phyloP scores from a whole-genome alignment of 2,329 filamentous ascomycete genomes.

The Nothopassalora personata region DNA sequence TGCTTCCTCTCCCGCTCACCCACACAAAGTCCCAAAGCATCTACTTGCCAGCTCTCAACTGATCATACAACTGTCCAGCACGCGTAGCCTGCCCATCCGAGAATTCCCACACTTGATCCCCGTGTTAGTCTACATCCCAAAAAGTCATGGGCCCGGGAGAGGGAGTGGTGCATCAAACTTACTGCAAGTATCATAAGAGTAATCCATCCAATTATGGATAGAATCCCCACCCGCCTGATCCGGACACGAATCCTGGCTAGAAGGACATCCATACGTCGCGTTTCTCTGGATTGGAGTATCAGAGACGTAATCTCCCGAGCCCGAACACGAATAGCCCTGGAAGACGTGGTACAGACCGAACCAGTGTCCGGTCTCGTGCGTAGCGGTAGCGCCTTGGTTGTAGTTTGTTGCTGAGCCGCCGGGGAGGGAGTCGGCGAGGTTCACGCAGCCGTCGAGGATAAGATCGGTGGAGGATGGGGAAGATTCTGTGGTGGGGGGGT shows the following conservation, averaged over 20 bases:
- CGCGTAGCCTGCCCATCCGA: constrained; percentile 11
- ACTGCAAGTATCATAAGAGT: constrained; percentile 15
- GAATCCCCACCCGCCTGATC: constrained; percentile 37
- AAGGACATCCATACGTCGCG: constrained; percentile 47
- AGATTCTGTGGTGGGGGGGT: constrained; percentile 22
- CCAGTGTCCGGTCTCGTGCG: constrained; percentile 40
- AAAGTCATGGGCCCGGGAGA: no score
- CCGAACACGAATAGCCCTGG: constrained; percentile 37
- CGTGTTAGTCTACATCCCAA: no score
- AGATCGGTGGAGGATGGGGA: constrained; percentile 36
- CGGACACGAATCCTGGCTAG: constrained; percentile 43
- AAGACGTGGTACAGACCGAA: constrained; percentile 38
- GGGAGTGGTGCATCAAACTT: no score
- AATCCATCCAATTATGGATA: constrained; percentile 52
- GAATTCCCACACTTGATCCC: constrained; percentile 8
- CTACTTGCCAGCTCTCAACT: constrained; percentile 13
- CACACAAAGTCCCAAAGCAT: background rate
- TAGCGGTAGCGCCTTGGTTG: constrained; percentile 38
- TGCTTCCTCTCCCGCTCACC: background rate
- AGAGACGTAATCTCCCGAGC: constrained; percentile 38
- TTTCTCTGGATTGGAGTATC: constrained; percentile 37
- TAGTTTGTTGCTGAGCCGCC: constrained; percentile 43
- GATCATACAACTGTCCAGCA: constrained; percentile 13
- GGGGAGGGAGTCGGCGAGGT: constrained; percentile 50
- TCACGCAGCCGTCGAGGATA: constrained; percentile 49